These are phyloP conservation scores for Mollisia scopiformis DNA, from an alignment of 2,329 filamentous ascomycete genomes.

Conservation along the genomic window DNA sequence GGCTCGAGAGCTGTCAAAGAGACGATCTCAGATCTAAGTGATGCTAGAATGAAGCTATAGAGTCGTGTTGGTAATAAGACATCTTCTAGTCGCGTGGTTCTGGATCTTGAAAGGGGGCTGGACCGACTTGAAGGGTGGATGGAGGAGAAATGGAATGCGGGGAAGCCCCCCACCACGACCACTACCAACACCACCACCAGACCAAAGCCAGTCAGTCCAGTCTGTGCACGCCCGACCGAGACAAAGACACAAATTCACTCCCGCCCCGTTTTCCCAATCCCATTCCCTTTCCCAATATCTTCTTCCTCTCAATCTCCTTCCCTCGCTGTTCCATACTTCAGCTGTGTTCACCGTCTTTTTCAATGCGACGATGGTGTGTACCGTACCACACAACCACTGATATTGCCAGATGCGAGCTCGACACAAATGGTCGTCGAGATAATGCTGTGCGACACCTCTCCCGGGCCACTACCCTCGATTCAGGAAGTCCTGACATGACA, in stretches of 20 bases:
- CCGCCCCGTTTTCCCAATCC: too few species aligned
- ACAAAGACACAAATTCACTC: too few species aligned
- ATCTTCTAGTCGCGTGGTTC: neutral
- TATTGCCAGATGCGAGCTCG: neutral
- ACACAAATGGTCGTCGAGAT: neutral
- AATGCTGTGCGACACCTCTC: neutral
- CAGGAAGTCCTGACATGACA: neutral
- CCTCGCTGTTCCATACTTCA: too few species aligned
- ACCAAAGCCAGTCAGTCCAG: too few species aligned
- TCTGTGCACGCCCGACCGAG: too few species aligned
- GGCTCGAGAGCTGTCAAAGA: neutral
- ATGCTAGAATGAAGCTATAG: too few species aligned
- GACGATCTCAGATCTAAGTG: neutral
- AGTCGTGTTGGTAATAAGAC: neutral
- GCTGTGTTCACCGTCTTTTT: too few species aligned
- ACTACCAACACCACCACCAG: too few species aligned
- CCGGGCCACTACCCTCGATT: neutral
- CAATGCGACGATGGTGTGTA: neutral
- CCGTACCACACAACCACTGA: neutral
- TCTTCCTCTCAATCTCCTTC: too few species aligned
- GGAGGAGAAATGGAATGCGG: neutral
- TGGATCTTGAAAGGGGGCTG: neutral
- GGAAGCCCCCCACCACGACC: too few species aligned
- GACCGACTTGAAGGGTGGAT: neutral
- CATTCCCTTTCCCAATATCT: too few species aligned